Evolutionary conservation across 1,139 yeast genomes (phyloP).

Genomic region (Hansenula lynferdii): DNA sequence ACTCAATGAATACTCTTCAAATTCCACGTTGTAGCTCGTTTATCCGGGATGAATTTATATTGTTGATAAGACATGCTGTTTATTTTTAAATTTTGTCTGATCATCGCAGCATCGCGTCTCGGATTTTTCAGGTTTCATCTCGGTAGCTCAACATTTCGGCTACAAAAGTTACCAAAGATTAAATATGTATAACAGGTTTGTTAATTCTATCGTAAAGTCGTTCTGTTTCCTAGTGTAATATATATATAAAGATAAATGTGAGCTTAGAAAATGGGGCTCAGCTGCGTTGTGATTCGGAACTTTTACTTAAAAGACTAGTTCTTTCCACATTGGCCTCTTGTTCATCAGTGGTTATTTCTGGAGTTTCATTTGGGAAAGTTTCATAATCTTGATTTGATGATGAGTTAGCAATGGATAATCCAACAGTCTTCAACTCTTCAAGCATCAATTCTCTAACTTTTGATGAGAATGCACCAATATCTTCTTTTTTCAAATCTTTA

Average conservation of each 20-base stretch:
- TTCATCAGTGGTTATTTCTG: slow-evolving; percentile 3
- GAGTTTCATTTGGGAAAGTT: slow-evolving; percentile 17
- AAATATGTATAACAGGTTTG: no score
- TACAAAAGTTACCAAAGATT: no score
- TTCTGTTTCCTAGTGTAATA: no score
- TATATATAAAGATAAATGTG: no score
- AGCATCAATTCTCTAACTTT: slow-evolving; percentile 37
- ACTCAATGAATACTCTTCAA: no score
- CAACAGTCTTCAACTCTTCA: slow-evolving; percentile 32
- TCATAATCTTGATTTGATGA: slow-evolving; percentile 13
- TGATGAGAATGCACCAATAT: slow-evolving; percentile 47
- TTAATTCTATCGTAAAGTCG: slow-evolving; percentile 1
- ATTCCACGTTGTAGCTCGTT: no score
- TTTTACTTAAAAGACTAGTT: slow-evolving; percentile 20
- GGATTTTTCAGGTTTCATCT: no score
- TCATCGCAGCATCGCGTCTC: slow-evolving; percentile 1
- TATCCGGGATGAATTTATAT: no score
- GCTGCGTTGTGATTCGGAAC: slow-evolving; percentile 3
- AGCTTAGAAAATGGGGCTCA: background rate
- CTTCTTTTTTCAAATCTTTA: slow-evolving; percentile 49
- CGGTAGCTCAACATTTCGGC: no score
- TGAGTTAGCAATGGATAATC: slow-evolving; percentile 33
- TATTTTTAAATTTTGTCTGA: background rate
- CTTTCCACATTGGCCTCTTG: slow-evolving; percentile 5
- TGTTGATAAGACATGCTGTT: background rate